Conservation (phyloP, 139 green algal species). For the Coelastrella sp. region DNA sequence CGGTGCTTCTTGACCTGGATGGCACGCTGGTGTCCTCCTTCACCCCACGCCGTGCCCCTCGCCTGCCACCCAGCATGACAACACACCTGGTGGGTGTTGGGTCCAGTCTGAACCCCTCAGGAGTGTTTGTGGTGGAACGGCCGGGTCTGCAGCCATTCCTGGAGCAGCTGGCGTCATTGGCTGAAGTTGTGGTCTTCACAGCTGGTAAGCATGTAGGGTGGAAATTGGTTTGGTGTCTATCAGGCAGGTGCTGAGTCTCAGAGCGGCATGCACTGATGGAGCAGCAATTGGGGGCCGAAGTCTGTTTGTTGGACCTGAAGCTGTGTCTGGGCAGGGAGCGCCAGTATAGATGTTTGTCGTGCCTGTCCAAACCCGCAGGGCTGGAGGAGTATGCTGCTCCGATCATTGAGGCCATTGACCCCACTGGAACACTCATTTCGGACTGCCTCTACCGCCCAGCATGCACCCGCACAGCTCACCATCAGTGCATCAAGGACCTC, state of each 20-base stretch:
- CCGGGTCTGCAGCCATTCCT: constrained; percentile 87
- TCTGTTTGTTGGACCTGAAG: too few species aligned
- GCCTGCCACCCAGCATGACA: constrained; percentile 65
- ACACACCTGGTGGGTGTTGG: constrained; percentile 81
- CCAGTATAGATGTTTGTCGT: not conserved
- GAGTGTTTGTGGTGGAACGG: constrained; percentile 90
- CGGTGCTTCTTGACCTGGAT: constrained; percentile 91
- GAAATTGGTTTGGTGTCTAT: too few species aligned
- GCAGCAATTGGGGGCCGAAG: too few species aligned
- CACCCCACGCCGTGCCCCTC: constrained; percentile 75
- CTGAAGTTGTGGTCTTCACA: constrained; percentile 92
- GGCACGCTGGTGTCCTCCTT: constrained; percentile 87
- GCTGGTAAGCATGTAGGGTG: constrained; percentile 55
- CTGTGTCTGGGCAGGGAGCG: not conserved
- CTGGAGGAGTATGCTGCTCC: constrained; percentile 89
- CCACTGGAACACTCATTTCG: constrained; percentile 54
- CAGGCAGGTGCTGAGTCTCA: too few species aligned
- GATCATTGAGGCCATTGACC: constrained; percentile 84
- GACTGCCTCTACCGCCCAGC: constrained; percentile 67
- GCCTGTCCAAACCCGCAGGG: constrained; percentile 50
- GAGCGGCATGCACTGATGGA: too few species aligned
- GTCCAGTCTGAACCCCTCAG: constrained; percentile 77
- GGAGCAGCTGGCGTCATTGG: constrained; percentile 58
- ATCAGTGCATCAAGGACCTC: constrained; percentile 95
- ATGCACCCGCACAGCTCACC: constrained; percentile 64